Base-by-base conservation (phyloP, 768 basidiomycete genomes). In the Leccinum disarticulatum region DNA sequence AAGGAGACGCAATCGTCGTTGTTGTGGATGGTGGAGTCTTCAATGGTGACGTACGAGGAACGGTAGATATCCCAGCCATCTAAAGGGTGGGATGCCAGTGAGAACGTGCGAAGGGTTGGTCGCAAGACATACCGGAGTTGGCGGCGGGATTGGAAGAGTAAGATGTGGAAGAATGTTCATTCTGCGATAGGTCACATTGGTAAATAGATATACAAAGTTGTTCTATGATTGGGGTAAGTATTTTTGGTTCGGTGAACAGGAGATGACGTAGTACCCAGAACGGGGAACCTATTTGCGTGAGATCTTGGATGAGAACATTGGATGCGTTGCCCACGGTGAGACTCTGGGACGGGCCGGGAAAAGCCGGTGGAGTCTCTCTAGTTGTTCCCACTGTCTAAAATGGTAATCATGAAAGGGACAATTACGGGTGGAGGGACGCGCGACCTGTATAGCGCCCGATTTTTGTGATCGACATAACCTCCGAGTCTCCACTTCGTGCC, bases 51-150 rank as follows among this genome's bases (percentile, higher is more conserved):
- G 33, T 63, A 55, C 3, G 68, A 66, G 11, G 76, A 79, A 47
- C 78, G 76, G 61, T 81, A 81, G 59, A 80, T 80, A 60, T 82
- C 80, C 79, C 79, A 80, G n/a, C 78, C 81, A 55, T 81, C 80
- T 72, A 59, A 7, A 11, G 22, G 3, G 15, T 3, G 15, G 27
- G 14, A 49, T 22, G 22, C 22, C 22, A 22, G 22, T 52, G 27
- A 54, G 55, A 27, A 46, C 51, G 1, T 14, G 8, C 4, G 3
- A 15, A 14, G 25, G 41, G n/a, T 4, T 43, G 10, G n/a, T 43
- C 41, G n/a, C n/a, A 28, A 46, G 19, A 6, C 49, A n/a, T 36
- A 73, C 76, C 77, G 7, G 77, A 71, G 52, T 79, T 79, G 8
- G 59, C 66, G 1, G 76, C 61, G 2, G 74, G 71, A 19, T 68